These are phyloP conservation scores for Macrolepiota dolichaula DNA, from an alignment of 768 basidiomycete species.

Conservation along the genomic window DNA sequence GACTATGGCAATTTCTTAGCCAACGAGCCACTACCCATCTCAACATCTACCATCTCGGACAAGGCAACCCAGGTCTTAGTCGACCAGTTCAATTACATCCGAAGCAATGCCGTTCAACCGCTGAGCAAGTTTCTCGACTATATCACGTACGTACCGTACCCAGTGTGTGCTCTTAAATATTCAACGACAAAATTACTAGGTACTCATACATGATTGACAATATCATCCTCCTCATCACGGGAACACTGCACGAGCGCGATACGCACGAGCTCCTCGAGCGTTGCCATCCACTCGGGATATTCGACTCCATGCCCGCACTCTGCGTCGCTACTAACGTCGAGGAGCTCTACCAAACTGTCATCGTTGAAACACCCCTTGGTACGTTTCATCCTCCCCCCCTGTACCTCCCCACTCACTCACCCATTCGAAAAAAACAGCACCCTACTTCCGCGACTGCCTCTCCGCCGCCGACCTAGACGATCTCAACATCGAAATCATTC, in stretches of 20 bases:
- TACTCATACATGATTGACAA: conserved; percentile 99
- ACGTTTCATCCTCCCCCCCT: conserved; percentile 25
- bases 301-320: conserved; percentile 98
- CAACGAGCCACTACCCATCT: conserved; percentile 91
- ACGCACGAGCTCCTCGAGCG: conserved; percentile 95
- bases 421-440: conserved; percentile 44
- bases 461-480: conserved; percentile 96
- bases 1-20: conserved; percentile 99
- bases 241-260: conserved; percentile 94
- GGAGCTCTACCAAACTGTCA: conserved; percentile 93
- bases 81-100: conserved; percentile 94
- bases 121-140: conserved; percentile 94
- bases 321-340: conserved; percentile 99
- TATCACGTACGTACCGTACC: conserved; percentile 72
- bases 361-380: conserved; percentile 98
- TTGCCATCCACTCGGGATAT: conserved; percentile 95
- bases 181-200: conserved; percentile 35
- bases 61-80: conserved; percentile 94
- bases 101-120: conserved; percentile 88
- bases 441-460: conserved; percentile 95
- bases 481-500: conserved; percentile 99
- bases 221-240: conserved; percentile 94
- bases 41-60: conserved; percentile 94
- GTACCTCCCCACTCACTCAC: neutral
- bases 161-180: conserved; percentile 1